Evolutionary conservation across 2,329 filamentous ascomycete genomes (phyloP).

Genomic region (Diaporthe citri): DNA sequence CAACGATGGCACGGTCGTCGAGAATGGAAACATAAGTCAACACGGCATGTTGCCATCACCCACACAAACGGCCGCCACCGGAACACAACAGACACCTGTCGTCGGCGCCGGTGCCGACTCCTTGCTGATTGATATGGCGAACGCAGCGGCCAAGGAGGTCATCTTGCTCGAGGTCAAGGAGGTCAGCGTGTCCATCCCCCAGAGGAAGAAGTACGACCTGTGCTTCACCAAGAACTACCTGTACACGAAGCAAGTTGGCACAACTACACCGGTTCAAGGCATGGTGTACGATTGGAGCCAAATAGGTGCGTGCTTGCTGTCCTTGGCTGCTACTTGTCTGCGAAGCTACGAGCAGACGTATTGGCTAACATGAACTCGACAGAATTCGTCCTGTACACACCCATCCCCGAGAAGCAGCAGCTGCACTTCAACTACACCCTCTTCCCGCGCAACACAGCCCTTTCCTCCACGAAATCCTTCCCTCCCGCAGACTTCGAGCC

Average conservation of each 20-base stretch:
- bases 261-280: constrained; percentile 63
- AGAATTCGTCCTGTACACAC: constrained; percentile 75
- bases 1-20: constrained; percentile 4
- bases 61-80: constrained; percentile 13
- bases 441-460: constrained; percentile 66
- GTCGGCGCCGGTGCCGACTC: constrained; percentile 40
- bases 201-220: constrained; percentile 76
- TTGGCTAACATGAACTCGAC: not conserved
- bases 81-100: constrained; percentile 17
- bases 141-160: constrained; percentile 60
- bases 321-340: not conserved
- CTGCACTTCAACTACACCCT: constrained; percentile 76
- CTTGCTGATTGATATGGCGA: constrained; percentile 39
- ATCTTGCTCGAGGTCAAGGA: constrained; percentile 73
- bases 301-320: constrained; percentile 62
- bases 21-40: constrained; percentile 24
- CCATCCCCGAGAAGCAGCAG: constrained; percentile 74
- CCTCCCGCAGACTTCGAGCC: constrained; percentile 60
- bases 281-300: constrained; percentile 72
- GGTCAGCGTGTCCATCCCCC: constrained; percentile 75
- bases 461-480: constrained; percentile 51
- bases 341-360: no score
- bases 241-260: constrained; percentile 67
- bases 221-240: constrained; percentile 72
- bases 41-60: constrained; percentile 32